Conservation (phyloP, 2,329 filamentous ascomycete genomes). For the Triangularia setosa region DNA sequence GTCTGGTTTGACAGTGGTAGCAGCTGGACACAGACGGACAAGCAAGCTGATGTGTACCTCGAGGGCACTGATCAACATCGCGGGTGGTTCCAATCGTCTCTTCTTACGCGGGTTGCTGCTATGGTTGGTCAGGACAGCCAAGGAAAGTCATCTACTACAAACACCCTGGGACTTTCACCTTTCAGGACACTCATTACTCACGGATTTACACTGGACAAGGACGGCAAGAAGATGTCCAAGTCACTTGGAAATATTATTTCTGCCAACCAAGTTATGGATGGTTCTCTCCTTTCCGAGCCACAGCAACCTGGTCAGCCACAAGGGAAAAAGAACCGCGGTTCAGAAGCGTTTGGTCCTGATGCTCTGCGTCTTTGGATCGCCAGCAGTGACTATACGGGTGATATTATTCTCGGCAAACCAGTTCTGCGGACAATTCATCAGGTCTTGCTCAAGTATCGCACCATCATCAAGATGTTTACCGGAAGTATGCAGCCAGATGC, state of each 20-base stretch:
- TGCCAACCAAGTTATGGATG: slow-evolving; percentile 80
- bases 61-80: slow-evolving; percentile 96
- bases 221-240: slow-evolving; percentile 98
- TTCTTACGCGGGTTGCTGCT: slow-evolving; percentile 77
- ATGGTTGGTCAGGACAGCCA: slow-evolving; percentile 40
- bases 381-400: slow-evolving; percentile 84
- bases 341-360: slow-evolving; percentile 78
- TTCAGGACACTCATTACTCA: slow-evolving; percentile 92
- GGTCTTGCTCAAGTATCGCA: slow-evolving; percentile 78
- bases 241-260: slow-evolving; percentile 85
- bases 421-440: slow-evolving; percentile 74
- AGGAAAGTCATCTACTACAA: slow-evolving; percentile 28
- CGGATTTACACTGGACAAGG: slow-evolving; percentile 84
- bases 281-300: slow-evolving; percentile 57
- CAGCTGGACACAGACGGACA: slow-evolving; percentile 67
- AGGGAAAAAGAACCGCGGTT: slow-evolving; percentile 35
- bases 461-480: slow-evolving; percentile 85
- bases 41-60: slow-evolving; percentile 77
- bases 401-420: slow-evolving; percentile 75
- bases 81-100: slow-evolving; percentile 96
- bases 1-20: slow-evolving; percentile 99
- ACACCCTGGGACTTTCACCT: slow-evolving; percentile 50
- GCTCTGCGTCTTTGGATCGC: slow-evolving; percentile 87
- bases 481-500: slow-evolving; percentile 63
- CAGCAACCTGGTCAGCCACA: not conserved